Percentiles rank a stretch among this genome's conserved stretches.
Evolutionary conservation across 305 asterid species (phyloP).

Genomic region (Fraxinus sp.): DNA sequence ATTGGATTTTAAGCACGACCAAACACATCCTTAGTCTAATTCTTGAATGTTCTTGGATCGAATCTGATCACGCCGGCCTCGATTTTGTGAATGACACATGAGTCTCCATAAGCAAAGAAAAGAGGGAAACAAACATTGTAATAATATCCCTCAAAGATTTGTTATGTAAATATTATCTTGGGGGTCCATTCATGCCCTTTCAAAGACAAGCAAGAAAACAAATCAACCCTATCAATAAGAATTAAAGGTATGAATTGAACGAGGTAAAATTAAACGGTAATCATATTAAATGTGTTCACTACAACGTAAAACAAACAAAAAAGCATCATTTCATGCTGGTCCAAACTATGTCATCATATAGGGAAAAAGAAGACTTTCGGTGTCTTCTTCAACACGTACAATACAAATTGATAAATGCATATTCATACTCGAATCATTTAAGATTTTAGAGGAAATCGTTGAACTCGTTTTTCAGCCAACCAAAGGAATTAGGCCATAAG

Average conservation of each 20-base stretch:
- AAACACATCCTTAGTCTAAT: too few relatives aligned
- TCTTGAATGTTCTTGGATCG: neutral
- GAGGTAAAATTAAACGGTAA: neutral
- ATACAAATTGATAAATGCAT: neutral
- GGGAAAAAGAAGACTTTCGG: conserved; percentile 19
- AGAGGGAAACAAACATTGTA: conserved; percentile 36
- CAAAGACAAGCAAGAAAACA: conserved; percentile 35
- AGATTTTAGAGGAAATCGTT: neutral
- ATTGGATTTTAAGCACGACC: too few relatives aligned
- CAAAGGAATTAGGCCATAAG: conserved; percentile 24
- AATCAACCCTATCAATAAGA: conserved; percentile 31
- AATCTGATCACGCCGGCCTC: conserved; percentile 7
- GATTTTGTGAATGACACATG: neutral
- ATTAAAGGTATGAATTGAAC: conserved; percentile 20
- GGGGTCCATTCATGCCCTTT: conserved; percentile 34
- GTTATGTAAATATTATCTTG: conserved; percentile 22
- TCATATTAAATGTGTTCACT: conserved; percentile 26
- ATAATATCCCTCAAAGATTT: conserved; percentile 36
- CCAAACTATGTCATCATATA: conserved; percentile 32
- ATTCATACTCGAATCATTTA: neutral
- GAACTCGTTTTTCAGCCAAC: conserved; percentile 6
- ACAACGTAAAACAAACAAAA: conserved; percentile 29
- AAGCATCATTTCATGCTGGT: conserved; percentile 36
- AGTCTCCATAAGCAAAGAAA: conserved; percentile 17
- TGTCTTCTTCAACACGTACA: conserved; percentile 6